Evolutionary conservation across 2,329 filamentous ascomycete genomes (phyloP).

Genomic region (Aureobasidium pullulans): DNA sequence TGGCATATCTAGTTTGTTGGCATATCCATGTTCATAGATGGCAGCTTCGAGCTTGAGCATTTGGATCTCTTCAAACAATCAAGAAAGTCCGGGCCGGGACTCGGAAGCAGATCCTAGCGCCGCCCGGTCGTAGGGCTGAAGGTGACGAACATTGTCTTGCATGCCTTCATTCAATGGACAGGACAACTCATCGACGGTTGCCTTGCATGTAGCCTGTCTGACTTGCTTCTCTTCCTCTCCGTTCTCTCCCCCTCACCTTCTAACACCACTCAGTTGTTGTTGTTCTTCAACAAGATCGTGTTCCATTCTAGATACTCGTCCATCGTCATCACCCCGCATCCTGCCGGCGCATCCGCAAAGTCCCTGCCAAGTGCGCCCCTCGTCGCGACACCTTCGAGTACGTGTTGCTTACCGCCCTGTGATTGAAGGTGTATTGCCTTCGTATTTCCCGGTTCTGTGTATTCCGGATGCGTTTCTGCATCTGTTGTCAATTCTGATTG

Average conservation of each 20-base stretch:
- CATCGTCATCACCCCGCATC: constrained; percentile 1
- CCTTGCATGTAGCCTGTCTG: not conserved
- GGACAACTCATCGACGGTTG: not conserved
- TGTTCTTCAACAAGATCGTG: not conserved
- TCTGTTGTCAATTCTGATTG: not conserved
- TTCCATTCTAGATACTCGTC: not conserved
- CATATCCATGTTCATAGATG: not conserved
- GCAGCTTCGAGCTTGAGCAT: not conserved
- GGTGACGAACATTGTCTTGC: not conserved
- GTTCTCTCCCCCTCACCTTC: not conserved
- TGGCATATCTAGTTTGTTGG: not conserved
- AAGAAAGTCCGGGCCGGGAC: not conserved
- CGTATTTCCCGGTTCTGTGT: not conserved
- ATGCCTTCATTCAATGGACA: not conserved
- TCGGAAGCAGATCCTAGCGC: not conserved
- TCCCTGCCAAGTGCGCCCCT: not conserved
- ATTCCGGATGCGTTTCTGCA: not conserved
- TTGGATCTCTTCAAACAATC: not conserved
- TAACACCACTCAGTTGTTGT: not conserved
- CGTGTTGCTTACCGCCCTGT: not conserved
- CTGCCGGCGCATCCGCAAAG: not conserved
- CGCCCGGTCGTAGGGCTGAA: not conserved
- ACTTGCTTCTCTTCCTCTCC: not conserved
- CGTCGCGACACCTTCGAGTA: constrained; percentile 2
- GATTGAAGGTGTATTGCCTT: not conserved